Base-by-base conservation (phyloP, 768 basidiomycete species). In the Royoungia palumana region DNA sequence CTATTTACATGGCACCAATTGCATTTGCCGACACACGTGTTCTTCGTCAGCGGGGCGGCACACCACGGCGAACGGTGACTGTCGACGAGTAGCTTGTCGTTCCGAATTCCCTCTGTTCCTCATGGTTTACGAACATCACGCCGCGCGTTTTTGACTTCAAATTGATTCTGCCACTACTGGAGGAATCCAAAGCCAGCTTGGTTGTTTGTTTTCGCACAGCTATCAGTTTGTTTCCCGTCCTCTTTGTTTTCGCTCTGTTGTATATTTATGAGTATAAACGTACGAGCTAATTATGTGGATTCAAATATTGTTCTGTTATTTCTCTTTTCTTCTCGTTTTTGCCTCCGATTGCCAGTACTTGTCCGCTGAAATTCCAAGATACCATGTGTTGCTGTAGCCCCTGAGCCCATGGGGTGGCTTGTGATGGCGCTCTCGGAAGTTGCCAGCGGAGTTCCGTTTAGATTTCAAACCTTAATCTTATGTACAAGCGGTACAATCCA, bases 1-100 rank as follows among this genome's bases (percentile, higher is more conserved):
- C 80, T 0, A 77, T 87, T 44, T 70, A 72, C 17, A 61, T 56
- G 9, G 75, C 79, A 0, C 81, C 82, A 14, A 49, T 60, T 7
- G 70, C 67, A 14, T 68, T 63, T 50, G 61, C 63, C n/a, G 63
- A 68, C 38, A 58, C 58, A 20, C 68, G 65, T 41, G 43, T 37
- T 9, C 63, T 37, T 11, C 63, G 63, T 35, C 57, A 43, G 30
- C 55, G 58, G 30, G 64, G 46, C 21, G 21, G 47, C 7, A 61
- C 65, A 16, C 48, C 65, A 6, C 59, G 56, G 43, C 60, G 65
- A 35, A 44, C 43, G 5, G 42, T 62, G 21, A 4, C 35, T n/a
- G 5, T 51, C 5, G 67, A 69, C 47, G 63, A 65, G 4, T 55
- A 25, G 63, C n/a, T 16, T 38, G 0, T 19, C 5, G 24, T 22